These are phyloP conservation scores for Claviceps arundinis DNA, from an alignment of 2,329 filamentous ascomycete genomes.

Conservation along the genomic window DNA sequence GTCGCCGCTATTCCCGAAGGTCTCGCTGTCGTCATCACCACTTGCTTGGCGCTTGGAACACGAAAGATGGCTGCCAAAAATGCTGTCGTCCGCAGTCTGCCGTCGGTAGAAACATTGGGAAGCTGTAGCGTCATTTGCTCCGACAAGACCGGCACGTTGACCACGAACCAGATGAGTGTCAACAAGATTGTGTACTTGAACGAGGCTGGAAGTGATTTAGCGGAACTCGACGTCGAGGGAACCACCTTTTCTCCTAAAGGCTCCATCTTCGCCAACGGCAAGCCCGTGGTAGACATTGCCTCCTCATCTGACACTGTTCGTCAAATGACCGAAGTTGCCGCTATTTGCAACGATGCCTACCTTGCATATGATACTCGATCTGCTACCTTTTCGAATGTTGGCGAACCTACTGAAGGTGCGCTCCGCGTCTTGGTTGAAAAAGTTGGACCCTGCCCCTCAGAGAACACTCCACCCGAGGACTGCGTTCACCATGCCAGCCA, in stretches of 20 bases:
- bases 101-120: slow-evolving; percentile 92
- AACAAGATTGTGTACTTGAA: slow-evolving; percentile 80
- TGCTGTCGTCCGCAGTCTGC: slow-evolving; percentile 87
- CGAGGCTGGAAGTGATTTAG: slow-evolving; percentile 57
- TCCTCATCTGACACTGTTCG: slow-evolving; percentile 62
- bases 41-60: slow-evolving; percentile 87
- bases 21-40: slow-evolving; percentile 96
- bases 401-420: slow-evolving; percentile 91
- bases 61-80: slow-evolving; percentile 99
- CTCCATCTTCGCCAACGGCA: slow-evolving; percentile 54
- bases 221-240: slow-evolving; percentile 81
- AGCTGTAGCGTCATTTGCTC: slow-evolving; percentile 99
- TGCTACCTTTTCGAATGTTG: slow-evolving; percentile 65
- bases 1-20: slow-evolving; percentile 97
- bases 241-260: slow-evolving; percentile 85
- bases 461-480: slow-evolving; percentile 39
- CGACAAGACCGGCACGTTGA: slow-evolving; percentile 96
- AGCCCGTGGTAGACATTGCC: slow-evolving; percentile 53
- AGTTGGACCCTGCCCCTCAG: slow-evolving; percentile 65
- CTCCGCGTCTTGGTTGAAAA: slow-evolving; percentile 87
- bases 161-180: slow-evolving; percentile 99
- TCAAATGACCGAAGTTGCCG: slow-evolving; percentile 60
- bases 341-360: slow-evolving; percentile 79
- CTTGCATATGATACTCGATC: slow-evolving; percentile 70
- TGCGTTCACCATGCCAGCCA: slow-evolving; percentile 71